A percentile compares a stretch with the other conserved stretches of the same genome.
phyloP scores from a whole-genome alignment of 2,329 filamentous ascomycete species.

The Periglandula ipomoeae region DNA sequence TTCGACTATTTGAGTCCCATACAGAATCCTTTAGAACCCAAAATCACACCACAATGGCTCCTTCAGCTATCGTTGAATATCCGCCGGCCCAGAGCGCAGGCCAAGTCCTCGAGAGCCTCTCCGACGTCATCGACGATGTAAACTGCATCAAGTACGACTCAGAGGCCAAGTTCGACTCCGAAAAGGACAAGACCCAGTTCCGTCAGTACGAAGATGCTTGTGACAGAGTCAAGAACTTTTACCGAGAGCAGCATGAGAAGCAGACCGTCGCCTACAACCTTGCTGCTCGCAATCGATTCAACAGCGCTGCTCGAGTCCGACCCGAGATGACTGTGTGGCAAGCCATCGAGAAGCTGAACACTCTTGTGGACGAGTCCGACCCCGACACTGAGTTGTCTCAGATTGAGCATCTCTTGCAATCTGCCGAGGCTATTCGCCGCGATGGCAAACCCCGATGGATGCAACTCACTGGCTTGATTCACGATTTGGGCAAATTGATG shows the following conservation, averaged over 20 bases:
- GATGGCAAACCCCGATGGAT: constrained; percentile 80
- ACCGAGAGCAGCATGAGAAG: constrained; percentile 61
- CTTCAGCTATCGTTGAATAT: constrained; percentile 15
- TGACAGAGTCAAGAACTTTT: constrained; percentile 80
- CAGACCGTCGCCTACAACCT: constrained; percentile 81
- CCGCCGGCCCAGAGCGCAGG: constrained; percentile 11
- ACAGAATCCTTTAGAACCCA: background rate
- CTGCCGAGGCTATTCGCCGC: constrained; percentile 78
- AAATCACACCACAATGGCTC: constrained; percentile 15
- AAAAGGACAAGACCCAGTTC: constrained; percentile 73
- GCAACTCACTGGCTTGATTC: constrained; percentile 68
- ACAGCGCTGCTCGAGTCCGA: constrained; percentile 49
- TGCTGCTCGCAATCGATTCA: constrained; percentile 52
- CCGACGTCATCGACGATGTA: constrained; percentile 41
- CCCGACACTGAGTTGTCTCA: constrained; percentile 81
- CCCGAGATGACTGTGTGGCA: constrained; percentile 81
- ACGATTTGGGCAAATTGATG: constrained; percentile 72
- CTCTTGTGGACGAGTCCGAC: constrained; percentile 82
- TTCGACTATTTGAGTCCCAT: background rate
- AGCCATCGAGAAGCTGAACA: constrained; percentile 88
- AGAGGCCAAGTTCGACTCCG: constrained; percentile 57
- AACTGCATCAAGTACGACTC: constrained; percentile 42
- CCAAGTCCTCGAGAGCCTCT: constrained; percentile 36
- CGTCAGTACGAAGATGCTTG: constrained; percentile 76
- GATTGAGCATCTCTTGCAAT: constrained; percentile 83